Evolutionary conservation across 2,329 filamentous ascomycete species (phyloP).

Genomic region (Fusarium transvaalense): DNA sequence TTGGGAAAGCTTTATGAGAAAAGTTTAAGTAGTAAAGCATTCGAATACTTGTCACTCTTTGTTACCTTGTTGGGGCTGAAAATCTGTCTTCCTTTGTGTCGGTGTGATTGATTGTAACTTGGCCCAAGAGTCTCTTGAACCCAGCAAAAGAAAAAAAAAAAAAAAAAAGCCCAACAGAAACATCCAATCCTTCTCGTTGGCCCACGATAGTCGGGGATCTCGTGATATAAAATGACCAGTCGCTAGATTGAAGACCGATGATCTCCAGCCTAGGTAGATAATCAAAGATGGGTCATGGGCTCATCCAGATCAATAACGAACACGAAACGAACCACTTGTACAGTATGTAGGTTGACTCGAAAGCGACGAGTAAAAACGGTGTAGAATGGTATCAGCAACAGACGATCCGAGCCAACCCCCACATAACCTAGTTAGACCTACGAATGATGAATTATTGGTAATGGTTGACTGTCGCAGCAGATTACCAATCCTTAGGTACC

Average conservation of each 20-base stretch:
- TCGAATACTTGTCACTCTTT: conserved; percentile 1
- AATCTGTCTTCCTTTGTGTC: background rate
- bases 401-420: conserved; percentile 17
- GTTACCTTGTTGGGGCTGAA: background rate
- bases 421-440: conserved; percentile 2
- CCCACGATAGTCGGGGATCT: background rate
- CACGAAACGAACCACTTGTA: conserved; percentile 18
- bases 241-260: conserved; percentile 4
- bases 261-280: conserved; percentile 34
- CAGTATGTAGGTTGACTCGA: background rate
- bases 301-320: conserved; percentile 19
- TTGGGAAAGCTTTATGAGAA: conserved; percentile 17
- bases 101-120: background rate
- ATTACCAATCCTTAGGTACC: background rate
- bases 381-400: conserved; percentile 40
- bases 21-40: conserved; percentile 26
- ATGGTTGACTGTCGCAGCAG: background rate
- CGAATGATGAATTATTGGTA: conserved; percentile 4
- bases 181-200: background rate
- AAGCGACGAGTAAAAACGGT: conserved; percentile 12
- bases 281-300: conserved; percentile 35
- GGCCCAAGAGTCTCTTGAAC: background rate
- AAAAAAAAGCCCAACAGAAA: conserved; percentile 3
- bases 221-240: conserved; percentile 1
- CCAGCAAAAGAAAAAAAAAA: no score